Conservation (phyloP, 2,329 filamentous ascomycete genomes). For the Exophiala mesophila region DNA sequence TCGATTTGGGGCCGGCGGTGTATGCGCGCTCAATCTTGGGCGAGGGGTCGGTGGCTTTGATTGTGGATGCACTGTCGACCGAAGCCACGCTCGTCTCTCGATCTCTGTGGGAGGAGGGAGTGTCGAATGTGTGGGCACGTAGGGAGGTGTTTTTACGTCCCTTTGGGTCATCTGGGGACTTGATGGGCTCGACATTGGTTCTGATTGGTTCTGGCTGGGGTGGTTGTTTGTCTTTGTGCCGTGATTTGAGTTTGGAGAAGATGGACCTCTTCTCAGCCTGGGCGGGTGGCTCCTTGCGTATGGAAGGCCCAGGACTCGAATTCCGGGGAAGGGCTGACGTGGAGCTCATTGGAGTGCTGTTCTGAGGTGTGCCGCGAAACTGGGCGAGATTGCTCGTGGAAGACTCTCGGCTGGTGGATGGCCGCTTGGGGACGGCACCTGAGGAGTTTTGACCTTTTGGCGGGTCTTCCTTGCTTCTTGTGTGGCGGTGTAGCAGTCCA, state of each 20-base stretch:
- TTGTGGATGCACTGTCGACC: constrained; percentile 29
- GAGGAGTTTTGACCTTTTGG: constrained; percentile 34
- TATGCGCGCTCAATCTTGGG: constrained; percentile 25
- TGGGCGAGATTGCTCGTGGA: constrained; percentile 49
- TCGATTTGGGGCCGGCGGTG: constrained; percentile 24
- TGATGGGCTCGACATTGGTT: constrained; percentile 23
- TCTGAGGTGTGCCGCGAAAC: constrained; percentile 48
- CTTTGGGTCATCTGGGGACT: constrained; percentile 22
- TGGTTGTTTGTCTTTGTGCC: constrained; percentile 41
- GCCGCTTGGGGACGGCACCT: constrained; percentile 56
- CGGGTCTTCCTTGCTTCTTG: constrained; percentile 56
- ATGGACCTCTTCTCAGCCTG: constrained; percentile 43
- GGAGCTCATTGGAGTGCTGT: constrained; percentile 49
- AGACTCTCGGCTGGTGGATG: constrained; percentile 72
- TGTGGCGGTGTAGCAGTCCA: constrained; percentile 45
- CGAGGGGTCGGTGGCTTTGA: constrained; percentile 26
- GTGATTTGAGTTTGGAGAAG: constrained; percentile 50
- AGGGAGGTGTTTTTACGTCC: constrained; percentile 18
- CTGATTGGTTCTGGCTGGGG: constrained; percentile 25
- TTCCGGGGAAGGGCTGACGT: constrained; percentile 54
- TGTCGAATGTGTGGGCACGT: constrained; percentile 11
- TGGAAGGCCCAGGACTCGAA: constrained; percentile 78
- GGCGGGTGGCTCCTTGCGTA: constrained; percentile 40
- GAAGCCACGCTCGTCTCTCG: constrained; percentile 31
- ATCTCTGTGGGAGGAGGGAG: constrained; percentile 21